phyloP scores from a whole-genome alignment of 352 stramenopile species.

The Globisporangium cederbergense region DNA sequence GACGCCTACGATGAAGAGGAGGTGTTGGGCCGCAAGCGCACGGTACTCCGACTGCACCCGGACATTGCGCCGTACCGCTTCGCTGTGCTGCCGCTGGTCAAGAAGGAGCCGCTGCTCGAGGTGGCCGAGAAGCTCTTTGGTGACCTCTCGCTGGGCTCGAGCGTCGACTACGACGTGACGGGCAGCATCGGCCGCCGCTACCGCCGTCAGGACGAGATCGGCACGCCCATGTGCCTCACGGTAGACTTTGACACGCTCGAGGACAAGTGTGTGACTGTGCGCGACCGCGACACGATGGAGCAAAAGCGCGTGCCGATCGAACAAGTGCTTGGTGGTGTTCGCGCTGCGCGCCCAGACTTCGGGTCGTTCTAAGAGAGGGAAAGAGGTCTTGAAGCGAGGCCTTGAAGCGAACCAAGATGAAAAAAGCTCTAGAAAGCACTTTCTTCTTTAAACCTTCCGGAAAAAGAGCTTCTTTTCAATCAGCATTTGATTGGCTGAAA shows the following conservation, averaged over 20 bases:
- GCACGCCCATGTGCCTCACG: slow-evolving; percentile 96
- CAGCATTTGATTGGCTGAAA: too few species aligned
- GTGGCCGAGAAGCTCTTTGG: slow-evolving; percentile 91
- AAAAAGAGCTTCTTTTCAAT: too few species aligned
- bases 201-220: slow-evolving; percentile 95
- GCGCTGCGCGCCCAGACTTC: slow-evolving; percentile 10
- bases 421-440: not conserved
- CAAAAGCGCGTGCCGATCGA: slow-evolving; percentile 93
- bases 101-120: slow-evolving; percentile 92
- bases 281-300: slow-evolving; percentile 94
- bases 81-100: slow-evolving; percentile 92
- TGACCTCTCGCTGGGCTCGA: slow-evolving; percentile 83
- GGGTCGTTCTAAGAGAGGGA: slow-evolving; percentile 11
- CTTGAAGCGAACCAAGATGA: not conserved
- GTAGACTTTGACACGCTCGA: slow-evolving; percentile 97
- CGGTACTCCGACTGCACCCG: slow-evolving; percentile 91
- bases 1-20: slow-evolving; percentile 96
- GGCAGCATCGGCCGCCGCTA: slow-evolving; percentile 90
- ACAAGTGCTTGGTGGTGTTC: slow-evolving; percentile 59
- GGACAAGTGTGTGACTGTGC: slow-evolving; percentile 94
- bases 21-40: slow-evolving; percentile 71
- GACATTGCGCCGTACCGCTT: slow-evolving; percentile 92
- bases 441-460: not conserved
- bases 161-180: slow-evolving; percentile 91
- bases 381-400: too few species aligned